phyloP scores from a whole-genome alignment of 129 eudicot genomes.

The Gnaphalium uliginosum region DNA sequence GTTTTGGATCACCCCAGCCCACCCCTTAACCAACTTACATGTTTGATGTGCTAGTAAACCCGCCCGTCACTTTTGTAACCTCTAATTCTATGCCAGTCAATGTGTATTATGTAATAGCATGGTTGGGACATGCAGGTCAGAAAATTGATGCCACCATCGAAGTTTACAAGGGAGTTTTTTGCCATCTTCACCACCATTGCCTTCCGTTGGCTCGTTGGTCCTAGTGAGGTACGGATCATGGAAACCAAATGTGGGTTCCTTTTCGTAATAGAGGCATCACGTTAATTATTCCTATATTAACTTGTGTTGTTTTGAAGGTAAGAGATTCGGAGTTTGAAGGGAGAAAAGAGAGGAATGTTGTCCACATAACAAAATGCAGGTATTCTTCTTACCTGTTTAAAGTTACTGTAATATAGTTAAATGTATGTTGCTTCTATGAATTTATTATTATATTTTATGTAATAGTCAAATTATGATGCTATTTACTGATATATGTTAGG shows the following conservation, averaged over 20 bases:
- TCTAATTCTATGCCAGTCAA: background rate
- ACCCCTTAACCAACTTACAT: background rate
- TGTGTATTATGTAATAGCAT: background rate
- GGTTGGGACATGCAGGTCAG: constrained; percentile 41
- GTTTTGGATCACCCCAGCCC: no score
- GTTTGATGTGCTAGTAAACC: background rate
- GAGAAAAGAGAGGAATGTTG: constrained; percentile 73
- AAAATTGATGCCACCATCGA: constrained; percentile 59
- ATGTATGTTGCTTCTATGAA: background rate
- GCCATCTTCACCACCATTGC: constrained; percentile 69
- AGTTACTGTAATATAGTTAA: background rate
- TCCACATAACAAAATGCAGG: constrained; percentile 91
- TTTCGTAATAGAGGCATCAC: background rate
- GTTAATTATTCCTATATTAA: background rate
- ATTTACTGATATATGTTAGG: constrained; percentile 38
- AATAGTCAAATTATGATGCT: constrained; percentile 1
- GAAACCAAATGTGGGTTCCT: background rate
- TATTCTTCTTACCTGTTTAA: constrained; percentile 14
- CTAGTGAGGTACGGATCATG: constrained; percentile 58
- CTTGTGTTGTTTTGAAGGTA: constrained; percentile 45
- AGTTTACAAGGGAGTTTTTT: constrained; percentile 63
- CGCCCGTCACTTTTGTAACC: background rate
- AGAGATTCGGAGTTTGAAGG: constrained; percentile 79
- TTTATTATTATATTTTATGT: background rate
- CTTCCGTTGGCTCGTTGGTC: constrained; percentile 86